A percentile compares a stretch with the other conserved stretches of the same genome.
phyloP scores from a whole-genome alignment of 2,329 filamentous ascomycete species.

The Hymenoscyphus scutula region DNA sequence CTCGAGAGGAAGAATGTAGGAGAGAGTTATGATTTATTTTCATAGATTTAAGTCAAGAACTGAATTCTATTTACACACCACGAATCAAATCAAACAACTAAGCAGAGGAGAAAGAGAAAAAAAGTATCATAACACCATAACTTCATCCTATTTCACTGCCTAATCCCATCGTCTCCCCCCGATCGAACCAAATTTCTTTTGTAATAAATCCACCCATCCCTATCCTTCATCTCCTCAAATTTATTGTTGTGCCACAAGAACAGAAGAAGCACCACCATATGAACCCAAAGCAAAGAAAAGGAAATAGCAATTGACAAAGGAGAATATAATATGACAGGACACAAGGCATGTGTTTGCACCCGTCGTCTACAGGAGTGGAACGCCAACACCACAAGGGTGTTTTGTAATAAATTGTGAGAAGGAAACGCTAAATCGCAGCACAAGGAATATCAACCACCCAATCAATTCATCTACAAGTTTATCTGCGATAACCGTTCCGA shows the following conservation, averaged over 20 bases:
- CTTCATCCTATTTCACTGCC: neutral
- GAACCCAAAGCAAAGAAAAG: neutral
- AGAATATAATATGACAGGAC: slow-evolving; percentile 4
- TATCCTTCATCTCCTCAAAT: neutral
- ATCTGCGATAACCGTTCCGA: slow-evolving; percentile 28
- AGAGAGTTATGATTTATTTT: neutral
- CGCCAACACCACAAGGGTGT: slow-evolving; percentile 7
- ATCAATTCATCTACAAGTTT: slow-evolving; percentile 21
- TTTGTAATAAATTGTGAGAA: neutral
- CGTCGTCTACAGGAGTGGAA: slow-evolving; percentile 6
- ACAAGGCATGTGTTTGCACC: neutral
- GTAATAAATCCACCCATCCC: neutral
- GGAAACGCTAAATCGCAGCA: slow-evolving; percentile 28
- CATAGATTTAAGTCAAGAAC: neutral
- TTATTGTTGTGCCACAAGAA: neutral
- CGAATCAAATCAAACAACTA: neutral
- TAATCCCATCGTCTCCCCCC: neutral
- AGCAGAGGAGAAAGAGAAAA: neutral
- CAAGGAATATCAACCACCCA: slow-evolving; percentile 15
- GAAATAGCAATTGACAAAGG: slow-evolving; percentile 2
- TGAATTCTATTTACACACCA: neutral
- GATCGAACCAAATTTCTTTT: too few relatives aligned
- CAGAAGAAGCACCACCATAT: neutral
- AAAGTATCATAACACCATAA: neutral
- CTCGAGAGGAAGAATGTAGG: neutral